Percentiles rank a stretch among this genome's conserved stretches.
Evolutionary conservation across 768 basidiomycete genomes (phyloP).

Genomic region (Chalciporus chontae): DNA sequence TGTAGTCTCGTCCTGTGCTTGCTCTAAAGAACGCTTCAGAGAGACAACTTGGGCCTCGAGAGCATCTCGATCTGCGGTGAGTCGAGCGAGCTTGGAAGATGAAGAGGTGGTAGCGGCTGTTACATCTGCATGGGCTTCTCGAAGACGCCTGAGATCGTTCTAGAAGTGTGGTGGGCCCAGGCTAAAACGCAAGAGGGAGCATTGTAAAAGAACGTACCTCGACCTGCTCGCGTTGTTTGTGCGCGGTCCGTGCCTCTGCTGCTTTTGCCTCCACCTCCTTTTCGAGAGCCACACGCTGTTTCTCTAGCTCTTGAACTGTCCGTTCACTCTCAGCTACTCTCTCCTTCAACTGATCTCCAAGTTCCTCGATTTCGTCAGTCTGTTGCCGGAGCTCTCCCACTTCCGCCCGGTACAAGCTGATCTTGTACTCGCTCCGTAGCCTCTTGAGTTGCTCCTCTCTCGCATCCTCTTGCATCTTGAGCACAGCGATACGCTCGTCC

Average conservation of each 20-base stretch:
- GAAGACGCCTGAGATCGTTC: slow-evolving; percentile 42
- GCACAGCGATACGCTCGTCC: slow-evolving; percentile 45
- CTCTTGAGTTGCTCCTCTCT: slow-evolving; percentile 57
- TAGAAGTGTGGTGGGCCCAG: slow-evolving; percentile 10
- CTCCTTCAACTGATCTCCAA: slow-evolving; percentile 31
- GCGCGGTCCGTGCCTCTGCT: slow-evolving; percentile 36
- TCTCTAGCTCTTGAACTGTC: slow-evolving; percentile 27
- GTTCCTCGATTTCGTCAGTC: slow-evolving; percentile 50
- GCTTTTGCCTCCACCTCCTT: slow-evolving; percentile 39
- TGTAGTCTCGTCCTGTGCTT: slow-evolving; percentile 51
- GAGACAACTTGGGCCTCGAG: slow-evolving; percentile 50
- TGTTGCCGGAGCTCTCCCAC: slow-evolving; percentile 58
- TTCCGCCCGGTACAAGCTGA: slow-evolving; percentile 62
- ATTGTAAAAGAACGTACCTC: slow-evolving; percentile 36
- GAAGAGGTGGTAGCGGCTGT: slow-evolving; percentile 44
- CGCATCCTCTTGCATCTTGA: slow-evolving; percentile 51
- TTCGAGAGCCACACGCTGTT: slow-evolving; percentile 31
- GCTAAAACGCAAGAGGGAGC: not conserved
- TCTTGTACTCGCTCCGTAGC: slow-evolving; percentile 61
- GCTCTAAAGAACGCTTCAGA: slow-evolving; percentile 53
- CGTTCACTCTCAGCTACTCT: slow-evolving; percentile 22
- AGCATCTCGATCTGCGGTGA: slow-evolving; percentile 55
- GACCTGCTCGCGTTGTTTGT: slow-evolving; percentile 42
- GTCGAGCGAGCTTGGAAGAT: slow-evolving; percentile 53
- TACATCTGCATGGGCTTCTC: slow-evolving; percentile 48